Percentiles rank a stretch among this genome's conserved stretches.
phyloP scores from a whole-genome alignment of 129 eudicot species.

The Chrysanthemum makinoi region DNA sequence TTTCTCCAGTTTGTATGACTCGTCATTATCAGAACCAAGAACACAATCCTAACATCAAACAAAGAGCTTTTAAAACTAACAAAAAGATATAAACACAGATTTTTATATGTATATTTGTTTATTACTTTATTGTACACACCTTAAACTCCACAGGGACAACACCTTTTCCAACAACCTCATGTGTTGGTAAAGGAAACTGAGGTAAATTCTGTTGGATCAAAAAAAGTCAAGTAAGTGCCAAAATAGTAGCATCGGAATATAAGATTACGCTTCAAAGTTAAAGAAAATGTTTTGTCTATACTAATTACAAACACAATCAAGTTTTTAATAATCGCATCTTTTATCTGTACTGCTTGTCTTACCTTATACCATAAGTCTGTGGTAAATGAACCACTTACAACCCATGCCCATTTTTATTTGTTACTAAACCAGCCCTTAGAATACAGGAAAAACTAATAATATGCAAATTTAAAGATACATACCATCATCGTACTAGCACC shows the following conservation, averaged over 20 bases:
- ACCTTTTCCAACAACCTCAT: constrained; percentile 51
- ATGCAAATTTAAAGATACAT: constrained; percentile 5
- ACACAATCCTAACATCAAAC: constrained; percentile 39
- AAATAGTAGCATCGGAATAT: background rate
- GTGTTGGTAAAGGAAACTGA: constrained; percentile 71
- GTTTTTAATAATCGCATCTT: too few species aligned
- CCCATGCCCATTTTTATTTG: background rate
- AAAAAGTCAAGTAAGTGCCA: background rate
- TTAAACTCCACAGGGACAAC: constrained; percentile 49
- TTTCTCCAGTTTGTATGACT: constrained; percentile 31
- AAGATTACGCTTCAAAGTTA: too few species aligned
- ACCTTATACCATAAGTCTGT: too few species aligned
- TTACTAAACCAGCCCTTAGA: too few species aligned
- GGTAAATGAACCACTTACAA: too few species aligned
- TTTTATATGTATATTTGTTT: background rate
- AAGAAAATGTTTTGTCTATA: too few species aligned
- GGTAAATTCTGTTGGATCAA: constrained; percentile 55
- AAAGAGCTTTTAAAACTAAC: background rate
- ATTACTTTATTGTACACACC: constrained; percentile 39
- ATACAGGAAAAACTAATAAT: too few species aligned
- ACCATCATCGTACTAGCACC: constrained; percentile 60
- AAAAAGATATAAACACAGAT: background rate
- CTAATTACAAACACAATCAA: too few species aligned
- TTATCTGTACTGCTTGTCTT: too few species aligned
- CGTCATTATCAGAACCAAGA: constrained; percentile 45